Conservation (phyloP, 257 asterid species). For the Cordia subcordata region DNA sequence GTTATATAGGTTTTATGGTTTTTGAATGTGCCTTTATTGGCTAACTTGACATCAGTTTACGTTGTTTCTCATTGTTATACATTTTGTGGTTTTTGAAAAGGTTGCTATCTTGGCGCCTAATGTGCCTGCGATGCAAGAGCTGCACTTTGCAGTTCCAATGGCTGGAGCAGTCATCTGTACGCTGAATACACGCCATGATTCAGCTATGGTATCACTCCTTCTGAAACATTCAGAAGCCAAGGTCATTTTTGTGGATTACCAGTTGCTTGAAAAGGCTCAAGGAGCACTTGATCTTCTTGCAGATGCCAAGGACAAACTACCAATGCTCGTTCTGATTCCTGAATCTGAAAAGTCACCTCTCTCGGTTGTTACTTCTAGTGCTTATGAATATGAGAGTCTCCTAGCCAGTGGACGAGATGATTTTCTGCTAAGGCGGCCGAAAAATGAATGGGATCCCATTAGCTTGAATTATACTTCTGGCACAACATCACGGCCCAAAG, state of each 20-base stretch:
- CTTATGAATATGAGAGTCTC: conserved; percentile 24
- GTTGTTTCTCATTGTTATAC: neutral
- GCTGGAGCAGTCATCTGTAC: conserved; percentile 38
- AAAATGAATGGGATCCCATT: conserved; percentile 32
- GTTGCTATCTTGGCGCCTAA: conserved; percentile 39
- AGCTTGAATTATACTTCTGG: conserved; percentile 38
- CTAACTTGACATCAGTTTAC: too few species aligned
- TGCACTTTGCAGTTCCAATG: conserved; percentile 45
- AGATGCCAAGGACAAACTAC: conserved; percentile 10
- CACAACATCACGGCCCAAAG: conserved; percentile 37
- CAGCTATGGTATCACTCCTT: conserved; percentile 28
- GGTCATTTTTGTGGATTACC: conserved; percentile 31
- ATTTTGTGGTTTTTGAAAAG: conserved; percentile 7
- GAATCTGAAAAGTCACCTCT: conserved; percentile 11
- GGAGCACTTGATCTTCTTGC: conserved; percentile 22
- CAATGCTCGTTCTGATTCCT: conserved; percentile 20
- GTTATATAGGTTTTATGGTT: neutral
- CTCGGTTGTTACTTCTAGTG: neutral
- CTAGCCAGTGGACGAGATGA: conserved; percentile 15
- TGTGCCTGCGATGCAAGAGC: conserved; percentile 38
- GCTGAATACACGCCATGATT: conserved; percentile 30
- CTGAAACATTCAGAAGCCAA: conserved; percentile 36
- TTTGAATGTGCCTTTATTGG: too few species aligned
- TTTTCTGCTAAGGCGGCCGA: conserved; percentile 26
- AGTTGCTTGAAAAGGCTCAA: conserved; percentile 22